Base-by-base conservation (phyloP, 352 stramenopile species). In the Phytopythium oedochilum region DNA sequence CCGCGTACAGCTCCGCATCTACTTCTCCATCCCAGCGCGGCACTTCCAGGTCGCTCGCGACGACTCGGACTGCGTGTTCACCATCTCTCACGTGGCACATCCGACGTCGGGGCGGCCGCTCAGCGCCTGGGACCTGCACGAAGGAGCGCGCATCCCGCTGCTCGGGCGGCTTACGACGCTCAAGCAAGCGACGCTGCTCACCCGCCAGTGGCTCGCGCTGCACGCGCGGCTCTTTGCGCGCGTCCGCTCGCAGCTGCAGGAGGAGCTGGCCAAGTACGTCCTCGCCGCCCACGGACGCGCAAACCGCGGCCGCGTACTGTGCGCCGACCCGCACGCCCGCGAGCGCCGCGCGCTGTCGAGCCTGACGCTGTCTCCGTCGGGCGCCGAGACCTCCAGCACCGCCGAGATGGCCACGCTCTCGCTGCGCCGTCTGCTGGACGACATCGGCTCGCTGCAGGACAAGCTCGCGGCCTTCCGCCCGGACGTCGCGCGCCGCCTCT, bases 151-250 rank as follows among this genome's bases (percentile, higher is more conserved):
- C 5, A 67, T 92, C 22, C 57, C 68, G 8, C 47, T 92, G 8
- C 65, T 92, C 9, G 82, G 82, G 0, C 77, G 79, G 2, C 55
- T 58, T 32, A 90, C 75, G 40, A 92, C 82, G n/a, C 59, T 92
- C 44, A 82, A 81, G 59, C 82, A 92, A 53, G 71, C 77, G 5
- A 88, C 73, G 56, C 57, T 88, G 28, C 75, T 90, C 45, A 92
- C 82, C n/a, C 69, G 71, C 11, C 73, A 87, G 57, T 92, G 82
- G 82, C 60, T 88, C 10, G 59, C 71, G 31, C 43, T 82, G n/a
- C 72, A 92, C 36, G 69, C 85, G 49, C 65, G 61, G 36, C 49
- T 67, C 23, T 64, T 89, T 20, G 34, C 53, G 3, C 59, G 44
- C 14, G 59, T 78, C 17, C 71, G 78, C 44, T 47, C 58, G 14